Conservation (phyloP, 108 stramenopile species). For the Ochromonas danica region DNA sequence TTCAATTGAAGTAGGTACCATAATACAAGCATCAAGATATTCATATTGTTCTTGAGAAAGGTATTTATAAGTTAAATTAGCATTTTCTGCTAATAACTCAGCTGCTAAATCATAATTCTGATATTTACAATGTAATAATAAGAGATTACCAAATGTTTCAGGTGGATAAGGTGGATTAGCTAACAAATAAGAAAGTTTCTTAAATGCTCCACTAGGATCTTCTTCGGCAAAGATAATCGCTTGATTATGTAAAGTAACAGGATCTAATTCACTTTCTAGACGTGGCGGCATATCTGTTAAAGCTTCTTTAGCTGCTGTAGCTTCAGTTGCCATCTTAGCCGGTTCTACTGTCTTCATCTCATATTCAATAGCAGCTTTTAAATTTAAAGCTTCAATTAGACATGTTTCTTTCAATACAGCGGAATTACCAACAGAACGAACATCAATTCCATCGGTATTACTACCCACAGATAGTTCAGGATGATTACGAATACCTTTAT, state of each 20-base stretch:
- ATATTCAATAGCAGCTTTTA: constrained; percentile 76
- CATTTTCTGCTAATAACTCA: constrained; percentile 12
- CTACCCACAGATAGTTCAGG: constrained; percentile 65
- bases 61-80: constrained; percentile 65
- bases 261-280: constrained; percentile 66
- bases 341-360: constrained; percentile 53
- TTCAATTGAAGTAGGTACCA: constrained; percentile 69
- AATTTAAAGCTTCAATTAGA: constrained; percentile 74
- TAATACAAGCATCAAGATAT: constrained; percentile 73
- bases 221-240: constrained; percentile 43
- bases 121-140: constrained; percentile 69
- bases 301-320: constrained; percentile 61
- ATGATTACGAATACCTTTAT: constrained; percentile 63
- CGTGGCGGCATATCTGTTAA: constrained; percentile 71
- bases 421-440: constrained; percentile 64
- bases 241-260: constrained; percentile 79
- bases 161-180: constrained; percentile 70
- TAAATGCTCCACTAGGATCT: constrained; percentile 65
- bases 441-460: constrained; percentile 62
- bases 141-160: constrained; percentile 76
- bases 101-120: constrained; percentile 63
- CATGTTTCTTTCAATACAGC: constrained; percentile 55
- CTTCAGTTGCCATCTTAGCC: constrained; percentile 19
- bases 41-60: constrained; percentile 68
- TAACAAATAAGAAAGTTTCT: constrained; percentile 72